Evolutionary conservation across 192 early-diverging fungal genomes (phyloP), one percentile per base, ranked within the genome.

Genomic region (Neocallimastix lanati): DNA sequence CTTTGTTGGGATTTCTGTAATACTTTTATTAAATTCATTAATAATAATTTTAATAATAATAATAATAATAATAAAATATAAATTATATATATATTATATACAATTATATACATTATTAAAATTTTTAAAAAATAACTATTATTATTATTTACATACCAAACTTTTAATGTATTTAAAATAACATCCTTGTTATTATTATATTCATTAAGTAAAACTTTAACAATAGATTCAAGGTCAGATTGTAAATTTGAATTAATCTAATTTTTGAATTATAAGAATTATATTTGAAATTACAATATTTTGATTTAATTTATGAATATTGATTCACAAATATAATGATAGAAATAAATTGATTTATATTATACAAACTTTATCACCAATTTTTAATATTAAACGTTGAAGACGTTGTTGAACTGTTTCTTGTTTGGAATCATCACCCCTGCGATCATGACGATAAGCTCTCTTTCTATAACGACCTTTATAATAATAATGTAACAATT

Each of bases 1-100:
- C 78, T 94, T 96, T 80, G 90, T 88, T 14, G 94, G 92, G 21
- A 96, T 81, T 79, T 94, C 91, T 28, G 84, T 82, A 12, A 94
- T 86, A 84, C 93, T 33, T 28, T n/a, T n/a, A n/a, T n/a, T n/a
- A n/a, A n/a, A n/a, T n/a, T n/a, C n/a, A n/a, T n/a, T n/a, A n/a
- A n/a, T n/a, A n/a, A n/a, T n/a, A n/a, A n/a, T n/a, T n/a, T n/a
- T n/a, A n/a, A n/a, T n/a, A n/a, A n/a, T n/a, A n/a, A n/a, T n/a
- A n/a, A n/a, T n/a, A n/a, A n/a, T n/a, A n/a, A n/a, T n/a, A n/a
- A n/a, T n/a, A n/a, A n/a, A n/a, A n/a, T n/a, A n/a, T n/a, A n/a
- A n/a, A n/a, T n/a, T n/a, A n/a, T n/a, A n/a, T n/a, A n/a, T n/a
- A n/a, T n/a, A n/a, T n/a, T n/a, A n/a, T n/a, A n/a, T n/a, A n/a